Conservation (phyloP, 108 stramenopile species). For the Skeletonema costatum region DNA sequence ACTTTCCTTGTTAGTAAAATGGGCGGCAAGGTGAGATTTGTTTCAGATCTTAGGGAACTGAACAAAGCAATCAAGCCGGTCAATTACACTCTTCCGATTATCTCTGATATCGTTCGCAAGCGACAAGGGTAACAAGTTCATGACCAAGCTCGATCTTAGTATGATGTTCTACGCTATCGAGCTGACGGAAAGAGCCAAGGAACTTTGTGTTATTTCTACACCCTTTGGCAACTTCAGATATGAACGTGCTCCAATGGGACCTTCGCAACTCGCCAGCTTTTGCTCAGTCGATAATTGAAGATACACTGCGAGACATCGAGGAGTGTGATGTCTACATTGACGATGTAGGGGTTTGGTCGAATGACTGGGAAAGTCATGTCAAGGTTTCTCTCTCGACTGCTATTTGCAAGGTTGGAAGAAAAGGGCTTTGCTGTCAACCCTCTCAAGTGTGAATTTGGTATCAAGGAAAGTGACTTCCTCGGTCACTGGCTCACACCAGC, state of each 20-base stretch:
- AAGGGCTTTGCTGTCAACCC: conserved; percentile 13
- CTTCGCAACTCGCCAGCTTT: background rate
- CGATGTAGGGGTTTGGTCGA: conserved; percentile 32
- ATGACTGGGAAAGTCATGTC: conserved; percentile 6
- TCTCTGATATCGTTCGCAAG: conserved; percentile 14
- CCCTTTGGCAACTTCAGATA: background rate
- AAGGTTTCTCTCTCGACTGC: background rate
- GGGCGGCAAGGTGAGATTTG: too few relatives aligned
- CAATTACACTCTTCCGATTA: conserved; percentile 16
- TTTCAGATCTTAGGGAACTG: background rate
- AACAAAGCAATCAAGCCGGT: background rate
- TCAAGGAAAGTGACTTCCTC: conserved; percentile 34
- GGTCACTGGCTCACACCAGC: conserved; percentile 42
- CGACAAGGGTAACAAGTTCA: conserved; percentile 13
- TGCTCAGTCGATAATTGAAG: background rate
- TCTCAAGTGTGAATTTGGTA: conserved; percentile 23
- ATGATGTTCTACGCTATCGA: conserved; percentile 7
- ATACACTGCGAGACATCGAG: background rate
- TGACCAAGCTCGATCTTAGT: conserved; percentile 33
- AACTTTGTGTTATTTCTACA: too few relatives aligned
- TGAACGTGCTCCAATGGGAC: conserved; percentile 18
- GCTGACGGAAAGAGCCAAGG: background rate
- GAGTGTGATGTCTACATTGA: conserved; percentile 44
- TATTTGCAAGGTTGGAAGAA: conserved; percentile 2
- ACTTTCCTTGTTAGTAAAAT: conserved; percentile 42